A percentile compares a stretch with the other conserved stretches of the same genome.
phyloP scores from a whole-genome alignment of 345 rosid genomes.

The Odontarrhena argentea region DNA sequence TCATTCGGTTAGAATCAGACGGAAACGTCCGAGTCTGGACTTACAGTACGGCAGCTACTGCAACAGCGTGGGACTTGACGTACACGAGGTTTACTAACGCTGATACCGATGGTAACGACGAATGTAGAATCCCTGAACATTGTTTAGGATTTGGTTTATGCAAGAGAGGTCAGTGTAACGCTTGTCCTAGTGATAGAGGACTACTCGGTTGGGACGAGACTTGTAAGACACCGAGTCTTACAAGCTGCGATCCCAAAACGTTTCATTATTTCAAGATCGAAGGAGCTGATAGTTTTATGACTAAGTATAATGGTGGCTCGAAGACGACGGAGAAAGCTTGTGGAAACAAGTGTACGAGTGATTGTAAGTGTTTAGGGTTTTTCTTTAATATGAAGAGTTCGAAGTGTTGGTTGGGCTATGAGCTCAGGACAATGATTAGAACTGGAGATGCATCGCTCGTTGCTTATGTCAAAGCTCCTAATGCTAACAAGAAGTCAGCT shows the following conservation, averaged over 20 bases:
- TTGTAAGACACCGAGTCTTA: conserved; percentile 39
- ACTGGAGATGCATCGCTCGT: conserved; percentile 33
- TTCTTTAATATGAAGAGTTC: conserved; percentile 51
- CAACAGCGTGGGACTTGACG: conserved; percentile 48
- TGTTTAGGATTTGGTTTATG: conserved; percentile 41
- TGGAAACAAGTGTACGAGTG: conserved; percentile 50
- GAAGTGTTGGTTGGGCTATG: conserved; percentile 63
- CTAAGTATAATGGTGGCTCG: conserved; percentile 49
- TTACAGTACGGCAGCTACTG: conserved; percentile 42
- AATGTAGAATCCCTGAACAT: conserved; percentile 41
- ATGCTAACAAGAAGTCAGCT: too few species aligned
- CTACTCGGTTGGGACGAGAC: conserved; percentile 51
- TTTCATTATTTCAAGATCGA: conserved; percentile 48
- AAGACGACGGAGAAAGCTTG: conserved; percentile 49
- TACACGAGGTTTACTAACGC: conserved; percentile 43
- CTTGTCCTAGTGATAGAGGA: conserved; percentile 44
- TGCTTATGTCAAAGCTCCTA: conserved; percentile 42
- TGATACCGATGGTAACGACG: conserved; percentile 36
- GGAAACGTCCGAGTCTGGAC: conserved; percentile 57
- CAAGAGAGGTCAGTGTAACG: conserved; percentile 41
- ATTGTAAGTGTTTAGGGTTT: conserved; percentile 67
- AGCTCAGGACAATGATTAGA: conserved; percentile 51
- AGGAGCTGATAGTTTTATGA: conserved; percentile 58
- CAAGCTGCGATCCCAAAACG: conserved; percentile 26
- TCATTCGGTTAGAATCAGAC: conserved; percentile 49